Conservation (phyloP, 495 filamentous ascomycete species). For the Tuber melanosporum region DNA sequence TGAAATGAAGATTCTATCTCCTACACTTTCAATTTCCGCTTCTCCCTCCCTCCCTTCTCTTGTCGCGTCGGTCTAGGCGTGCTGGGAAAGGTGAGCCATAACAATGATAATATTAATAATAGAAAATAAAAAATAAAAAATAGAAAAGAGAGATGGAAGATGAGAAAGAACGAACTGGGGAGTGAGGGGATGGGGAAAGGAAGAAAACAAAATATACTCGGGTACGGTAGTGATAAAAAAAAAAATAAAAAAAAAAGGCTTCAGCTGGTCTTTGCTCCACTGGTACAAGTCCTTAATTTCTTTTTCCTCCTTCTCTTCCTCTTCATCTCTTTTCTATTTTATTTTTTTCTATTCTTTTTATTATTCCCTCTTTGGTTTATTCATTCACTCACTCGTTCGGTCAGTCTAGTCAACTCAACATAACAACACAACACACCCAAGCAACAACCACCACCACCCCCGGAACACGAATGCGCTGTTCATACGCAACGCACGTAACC, state of each 20-base stretch:
- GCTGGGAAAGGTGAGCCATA: conserved; percentile 6
- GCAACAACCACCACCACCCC: conserved; percentile 8
- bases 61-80: conserved; percentile 20
- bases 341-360: conserved; percentile 20
- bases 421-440: background rate
- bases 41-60: conserved; percentile 4
- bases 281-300: background rate
- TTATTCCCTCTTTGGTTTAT: background rate
- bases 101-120: background rate
- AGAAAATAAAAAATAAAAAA: conserved; percentile 6
- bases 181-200: conserved; percentile 2
- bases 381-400: background rate
- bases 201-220: conserved; percentile 11
- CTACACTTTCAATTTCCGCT: background rate
- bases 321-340: conserved; percentile 4
- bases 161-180: conserved; percentile 6
- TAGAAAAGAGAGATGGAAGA: conserved; percentile 15
- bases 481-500: conserved; percentile 35
- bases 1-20: background rate
- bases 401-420: conserved; percentile 3
- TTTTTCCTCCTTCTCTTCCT: conserved; percentile 21
- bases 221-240: background rate
- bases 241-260: conserved; percentile 7
- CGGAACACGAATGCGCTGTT: conserved; percentile 28
- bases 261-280: conserved; percentile 5